Conservation (phyloP, 768 basidiomycete genomes). For the Gyrodon lividus region DNA sequence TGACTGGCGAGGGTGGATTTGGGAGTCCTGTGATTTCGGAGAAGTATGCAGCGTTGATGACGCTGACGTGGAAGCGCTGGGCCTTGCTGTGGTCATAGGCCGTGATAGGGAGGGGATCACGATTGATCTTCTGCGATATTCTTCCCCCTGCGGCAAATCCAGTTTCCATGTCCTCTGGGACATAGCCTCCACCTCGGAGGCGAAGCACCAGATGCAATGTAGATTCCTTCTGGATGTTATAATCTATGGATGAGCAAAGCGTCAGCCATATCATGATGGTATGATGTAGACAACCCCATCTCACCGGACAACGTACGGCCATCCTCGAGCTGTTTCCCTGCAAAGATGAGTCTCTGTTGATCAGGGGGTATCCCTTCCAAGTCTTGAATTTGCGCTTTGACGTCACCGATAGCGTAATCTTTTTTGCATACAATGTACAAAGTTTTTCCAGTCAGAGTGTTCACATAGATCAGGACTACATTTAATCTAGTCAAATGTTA, state of each 20-base stretch:
- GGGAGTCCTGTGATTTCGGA: constrained; percentile 13
- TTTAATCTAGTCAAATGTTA: constrained; percentile 31
- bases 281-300: constrained; percentile 23
- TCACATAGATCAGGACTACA: constrained; percentile 82
- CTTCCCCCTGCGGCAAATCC: constrained; percentile 11
- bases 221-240: too few species aligned
- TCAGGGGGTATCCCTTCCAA: constrained; percentile 72
- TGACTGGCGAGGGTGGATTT: constrained; percentile 11
- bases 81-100: constrained; percentile 15
- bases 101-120: constrained; percentile 10
- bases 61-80: constrained; percentile 12
- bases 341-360: constrained; percentile 82
- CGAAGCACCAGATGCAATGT: too few species aligned
- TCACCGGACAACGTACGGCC: constrained; percentile 1
- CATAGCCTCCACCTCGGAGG: too few species aligned
- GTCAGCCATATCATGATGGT: not conserved
- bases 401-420: constrained; percentile 82
- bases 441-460: constrained; percentile 80
- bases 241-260: not conserved
- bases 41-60: constrained; percentile 16
- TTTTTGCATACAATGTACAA: constrained; percentile 86
- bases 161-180: constrained; percentile 47
- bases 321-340: constrained; percentile 85
- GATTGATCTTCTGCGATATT: constrained; percentile 23
- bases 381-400: constrained; percentile 71